A percentile compares a stretch with the other conserved stretches of the same genome.
These are phyloP conservation scores for Epichloe festucae DNA, from an alignment of 2,329 filamentous ascomycete species.

Conservation along the genomic window DNA sequence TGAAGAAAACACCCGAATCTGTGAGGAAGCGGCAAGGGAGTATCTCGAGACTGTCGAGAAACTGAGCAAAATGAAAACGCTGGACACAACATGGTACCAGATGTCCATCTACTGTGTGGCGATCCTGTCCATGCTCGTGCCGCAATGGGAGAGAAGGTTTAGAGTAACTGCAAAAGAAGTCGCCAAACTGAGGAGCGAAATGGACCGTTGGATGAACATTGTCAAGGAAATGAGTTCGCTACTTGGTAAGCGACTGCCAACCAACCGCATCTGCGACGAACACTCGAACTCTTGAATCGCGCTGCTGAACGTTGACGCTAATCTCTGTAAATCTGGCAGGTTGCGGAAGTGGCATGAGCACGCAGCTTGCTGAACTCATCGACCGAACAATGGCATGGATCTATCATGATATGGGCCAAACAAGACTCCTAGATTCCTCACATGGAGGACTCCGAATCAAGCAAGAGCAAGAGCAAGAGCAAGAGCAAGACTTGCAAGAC, in stretches of 20 bases:
- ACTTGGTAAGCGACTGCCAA: slow-evolving; percentile 36
- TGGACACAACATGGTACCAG: slow-evolving; percentile 71
- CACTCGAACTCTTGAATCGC: not conserved
- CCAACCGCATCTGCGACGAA: not conserved
- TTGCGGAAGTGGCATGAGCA: slow-evolving; percentile 29
- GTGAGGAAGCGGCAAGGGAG: slow-evolving; percentile 50
- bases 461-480: slow-evolving; percentile 17
- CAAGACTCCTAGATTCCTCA: slow-evolving; percentile 11
- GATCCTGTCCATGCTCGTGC: slow-evolving; percentile 59
- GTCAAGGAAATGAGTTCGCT: slow-evolving; percentile 52
- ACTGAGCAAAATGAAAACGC: slow-evolving; percentile 49
- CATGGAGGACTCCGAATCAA: slow-evolving; percentile 19
- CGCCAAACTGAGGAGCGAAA: slow-evolving; percentile 48
- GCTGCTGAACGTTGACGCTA: slow-evolving; percentile 3
- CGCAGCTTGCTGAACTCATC: slow-evolving; percentile 34
- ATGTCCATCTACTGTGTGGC: slow-evolving; percentile 59
- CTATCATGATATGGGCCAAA: slow-evolving; percentile 33
- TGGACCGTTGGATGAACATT: slow-evolving; percentile 56
- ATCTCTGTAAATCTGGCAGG: slow-evolving; percentile 19
- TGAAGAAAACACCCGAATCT: slow-evolving; percentile 50
- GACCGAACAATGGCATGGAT: slow-evolving; percentile 40
- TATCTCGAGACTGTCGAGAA: slow-evolving; percentile 48
- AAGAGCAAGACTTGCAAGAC: accelerated
- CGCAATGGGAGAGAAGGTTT: slow-evolving; percentile 53
- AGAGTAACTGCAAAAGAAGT: slow-evolving; percentile 46